Base-by-base conservation (phyloP, 139 green algal species). In the Haematococcus sp. region DNA sequence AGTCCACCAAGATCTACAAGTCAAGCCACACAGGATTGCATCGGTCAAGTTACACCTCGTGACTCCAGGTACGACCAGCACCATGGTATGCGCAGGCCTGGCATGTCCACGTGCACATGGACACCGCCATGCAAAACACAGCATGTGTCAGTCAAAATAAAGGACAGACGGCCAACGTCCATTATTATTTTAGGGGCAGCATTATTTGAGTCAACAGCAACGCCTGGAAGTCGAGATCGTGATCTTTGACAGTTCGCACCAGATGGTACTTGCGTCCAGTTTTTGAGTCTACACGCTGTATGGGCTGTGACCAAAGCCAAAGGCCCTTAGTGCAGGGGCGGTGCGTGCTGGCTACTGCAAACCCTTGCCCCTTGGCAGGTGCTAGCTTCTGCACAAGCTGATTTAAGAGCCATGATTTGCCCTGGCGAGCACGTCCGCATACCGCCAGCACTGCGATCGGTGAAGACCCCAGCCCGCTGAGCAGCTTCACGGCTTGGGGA, bases 291-390 rank as follows among this genome's bases (percentile, higher is more conserved):
- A 40, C 75, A 31, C 75, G 27, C 5, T 25, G 30, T 0, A 91
- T 55, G 1, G 88, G 87, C 2, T 32, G 55, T 32, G 72, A 84
- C 88, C 88, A 93, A n/a, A 92, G 87, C 88, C 88, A 93, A 25
- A 93, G 77, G 3, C 88, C 81, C 78, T 98, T 98, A 13, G 94
- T 98, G 89, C 93, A 98, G 30, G 33, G 63, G 9, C 34, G 30
- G 32, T 69, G 63, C 4, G 33, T 30, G 19, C 63, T 52, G 4
- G 33, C 63, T 4, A 69, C 33, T 17, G 31, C n/a, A 27, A 51
- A 51, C 28, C 34, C 63, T 43, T 43, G 19, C 31, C 17, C 34
- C 19, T 28, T 28, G 7, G 7, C 31, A 51, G 17, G 30, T 34
- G 55, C 55, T 5, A 75, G 70, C 56, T 75, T 75, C 9, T 16